Conservation (phyloP, 1,284 basidiomycete species). For the Ustilago cynodontis region DNA sequence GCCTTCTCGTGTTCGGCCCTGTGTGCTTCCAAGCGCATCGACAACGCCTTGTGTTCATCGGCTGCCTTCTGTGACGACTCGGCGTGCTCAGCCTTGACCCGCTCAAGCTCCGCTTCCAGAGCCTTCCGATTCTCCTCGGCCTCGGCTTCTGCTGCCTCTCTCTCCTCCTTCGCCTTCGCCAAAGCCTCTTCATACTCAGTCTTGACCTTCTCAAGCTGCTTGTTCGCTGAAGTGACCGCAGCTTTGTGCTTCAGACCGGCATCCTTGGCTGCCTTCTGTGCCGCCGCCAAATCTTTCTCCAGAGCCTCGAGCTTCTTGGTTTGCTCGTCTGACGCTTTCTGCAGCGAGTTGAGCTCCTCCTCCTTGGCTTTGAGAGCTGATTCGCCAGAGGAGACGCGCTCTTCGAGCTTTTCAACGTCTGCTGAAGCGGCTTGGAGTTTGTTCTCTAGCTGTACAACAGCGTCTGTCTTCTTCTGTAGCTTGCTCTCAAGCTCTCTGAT, state of each 20-base stretch:
- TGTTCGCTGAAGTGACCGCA: slow-evolving; percentile 19
- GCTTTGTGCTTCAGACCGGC: slow-evolving; percentile 34
- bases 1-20: slow-evolving; percentile 17
- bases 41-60: slow-evolving; percentile 16
- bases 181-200: slow-evolving; percentile 15
- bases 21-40: slow-evolving; percentile 14
- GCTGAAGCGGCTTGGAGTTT: slow-evolving; percentile 21
- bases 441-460: slow-evolving; percentile 19
- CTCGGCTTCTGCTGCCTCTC: slow-evolving; percentile 10
- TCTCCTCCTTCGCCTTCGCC: slow-evolving; percentile 6
- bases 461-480: slow-evolving; percentile 16
- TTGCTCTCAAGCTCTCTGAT: slow-evolving; percentile 28
- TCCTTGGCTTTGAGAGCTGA: slow-evolving; percentile 25
- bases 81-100: slow-evolving; percentile 22
- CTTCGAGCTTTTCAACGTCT: slow-evolving; percentile 21
- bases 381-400: slow-evolving; percentile 27
- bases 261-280: slow-evolving; percentile 35
- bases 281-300: slow-evolving; percentile 38
- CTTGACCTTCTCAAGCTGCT: slow-evolving; percentile 20
- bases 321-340: slow-evolving; percentile 26
- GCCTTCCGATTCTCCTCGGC: slow-evolving; percentile 16
- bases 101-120: slow-evolving; percentile 18
- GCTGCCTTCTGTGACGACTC: slow-evolving; percentile 9
- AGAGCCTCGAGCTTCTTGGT: slow-evolving; percentile 19
- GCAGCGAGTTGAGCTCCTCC: slow-evolving; percentile 17